These are phyloP conservation scores for Penicillium pancosmium DNA, from an alignment of 495 filamentous ascomycete species.

Conservation along the genomic window DNA sequence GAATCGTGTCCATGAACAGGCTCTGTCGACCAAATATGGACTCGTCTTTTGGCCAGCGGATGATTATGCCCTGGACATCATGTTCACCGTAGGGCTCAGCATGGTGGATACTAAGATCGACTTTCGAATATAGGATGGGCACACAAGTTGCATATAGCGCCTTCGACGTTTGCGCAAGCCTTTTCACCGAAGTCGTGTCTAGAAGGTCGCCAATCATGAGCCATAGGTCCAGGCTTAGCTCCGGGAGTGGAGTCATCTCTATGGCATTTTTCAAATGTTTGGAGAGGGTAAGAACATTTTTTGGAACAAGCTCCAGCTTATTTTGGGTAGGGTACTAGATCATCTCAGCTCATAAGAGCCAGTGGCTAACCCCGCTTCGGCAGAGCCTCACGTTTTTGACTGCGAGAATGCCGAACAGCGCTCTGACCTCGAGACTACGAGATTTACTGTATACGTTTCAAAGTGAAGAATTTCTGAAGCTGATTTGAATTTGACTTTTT, in stretches of 20 bases:
- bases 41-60: constrained; percentile 1
- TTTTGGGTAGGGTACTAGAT: no score
- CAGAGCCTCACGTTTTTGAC: no score
- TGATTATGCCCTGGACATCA: not conserved
- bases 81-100: not conserved
- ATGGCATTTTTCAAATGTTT: no score
- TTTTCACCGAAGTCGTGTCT: not conserved
- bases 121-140: constrained; percentile 3
- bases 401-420: no score
- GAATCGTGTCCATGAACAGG: not conserved
- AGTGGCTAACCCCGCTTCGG: no score
- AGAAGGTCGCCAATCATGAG: not conserved
- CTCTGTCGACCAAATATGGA: not conserved
- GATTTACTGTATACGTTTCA: no score
- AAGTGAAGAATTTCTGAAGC: not conserved
- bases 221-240: constrained; percentile 1
- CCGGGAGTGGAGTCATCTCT: not conserved
- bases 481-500: not conserved
- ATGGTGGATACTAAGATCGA: constrained; percentile 4
- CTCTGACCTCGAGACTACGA: no score
- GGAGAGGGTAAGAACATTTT: no score
- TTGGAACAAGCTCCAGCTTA: no score
- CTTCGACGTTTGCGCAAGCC: not conserved
- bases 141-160: not conserved
- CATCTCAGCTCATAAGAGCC: no score